Percentiles rank a stretch among this genome's conserved stretches.
Evolutionary conservation across 768 basidiomycete species (phyloP).

Genomic region (Cystofilobasidium macerans): DNA sequence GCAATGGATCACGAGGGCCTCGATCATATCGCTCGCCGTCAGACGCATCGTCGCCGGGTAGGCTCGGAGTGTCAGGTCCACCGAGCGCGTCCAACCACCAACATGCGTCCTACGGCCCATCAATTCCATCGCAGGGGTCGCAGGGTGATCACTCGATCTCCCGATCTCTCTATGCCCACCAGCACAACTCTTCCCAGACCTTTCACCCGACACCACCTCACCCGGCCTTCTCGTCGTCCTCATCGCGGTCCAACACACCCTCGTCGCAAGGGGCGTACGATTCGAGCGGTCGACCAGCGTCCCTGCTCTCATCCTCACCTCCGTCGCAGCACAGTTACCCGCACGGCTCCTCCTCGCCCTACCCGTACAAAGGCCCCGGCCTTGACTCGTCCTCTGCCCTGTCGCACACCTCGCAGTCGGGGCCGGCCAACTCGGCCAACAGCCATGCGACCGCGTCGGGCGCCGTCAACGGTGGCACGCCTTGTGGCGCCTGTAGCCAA

Average conservation of each 20-base stretch:
- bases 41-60: background rate
- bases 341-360: background rate
- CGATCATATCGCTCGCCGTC: background rate
- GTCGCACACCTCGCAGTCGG: constrained; percentile 11
- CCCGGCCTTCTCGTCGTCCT: background rate
- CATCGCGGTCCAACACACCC: constrained; percentile 10
- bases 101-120: background rate
- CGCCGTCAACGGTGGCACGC: constrained; percentile 7
- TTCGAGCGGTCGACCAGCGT: background rate
- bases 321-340: constrained; percentile 3
- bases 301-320: constrained; percentile 4
- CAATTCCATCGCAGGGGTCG: background rate
- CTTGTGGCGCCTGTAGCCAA: constrained; percentile 18
- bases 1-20: background rate
- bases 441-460: constrained; percentile 5
- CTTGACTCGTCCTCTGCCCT: constrained; percentile 15
- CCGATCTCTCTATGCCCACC: background rate
- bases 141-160: too few species aligned
- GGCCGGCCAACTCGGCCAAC: background rate
- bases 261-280: constrained; percentile 4
- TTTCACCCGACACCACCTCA: constrained; percentile 1
- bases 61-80: background rate
- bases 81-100: background rate
- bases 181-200: constrained; percentile 1
- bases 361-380: background rate